Evolutionary conservation across 2,329 filamentous ascomycete species (phyloP).

Genomic region (Alternaria metachromatica): DNA sequence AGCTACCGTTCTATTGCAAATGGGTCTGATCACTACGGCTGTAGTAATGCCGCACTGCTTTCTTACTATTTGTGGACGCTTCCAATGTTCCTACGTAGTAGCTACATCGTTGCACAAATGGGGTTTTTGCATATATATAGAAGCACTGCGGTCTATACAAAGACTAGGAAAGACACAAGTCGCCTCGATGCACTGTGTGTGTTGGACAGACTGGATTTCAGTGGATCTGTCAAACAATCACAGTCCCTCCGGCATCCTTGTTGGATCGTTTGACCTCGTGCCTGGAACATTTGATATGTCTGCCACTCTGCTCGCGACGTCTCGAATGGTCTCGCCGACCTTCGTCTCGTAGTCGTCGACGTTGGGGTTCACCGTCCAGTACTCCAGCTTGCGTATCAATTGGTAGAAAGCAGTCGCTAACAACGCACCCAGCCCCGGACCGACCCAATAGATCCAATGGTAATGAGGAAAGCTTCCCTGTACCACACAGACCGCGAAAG

Average conservation of each 20-base stretch:
- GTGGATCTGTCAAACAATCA: neutral
- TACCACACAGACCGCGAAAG: neutral
- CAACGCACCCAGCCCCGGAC: neutral
- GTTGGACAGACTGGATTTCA: neutral
- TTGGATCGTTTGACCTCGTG: neutral
- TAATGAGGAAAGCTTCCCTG: neutral
- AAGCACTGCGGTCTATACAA: neutral
- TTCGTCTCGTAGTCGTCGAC: neutral
- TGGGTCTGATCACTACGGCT: neutral
- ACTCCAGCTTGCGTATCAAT: neutral
- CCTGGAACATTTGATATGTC: neutral
- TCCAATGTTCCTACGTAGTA: neutral
- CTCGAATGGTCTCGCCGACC: neutral
- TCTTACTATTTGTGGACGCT: neutral
- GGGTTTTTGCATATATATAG: neutral
- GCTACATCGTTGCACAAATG: neutral
- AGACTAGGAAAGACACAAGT: neutral
- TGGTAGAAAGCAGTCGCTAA: neutral
- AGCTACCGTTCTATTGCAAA: neutral
- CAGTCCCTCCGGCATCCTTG: neutral
- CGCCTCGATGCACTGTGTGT: accelerated
- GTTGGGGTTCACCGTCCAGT: neutral
- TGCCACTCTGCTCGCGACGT: neutral
- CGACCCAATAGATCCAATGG: neutral
- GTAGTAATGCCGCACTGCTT: neutral